These are phyloP conservation scores for Sporobolomyces roseus DNA, from an alignment of 768 basidiomycete species.

Conservation along the genomic window DNA sequence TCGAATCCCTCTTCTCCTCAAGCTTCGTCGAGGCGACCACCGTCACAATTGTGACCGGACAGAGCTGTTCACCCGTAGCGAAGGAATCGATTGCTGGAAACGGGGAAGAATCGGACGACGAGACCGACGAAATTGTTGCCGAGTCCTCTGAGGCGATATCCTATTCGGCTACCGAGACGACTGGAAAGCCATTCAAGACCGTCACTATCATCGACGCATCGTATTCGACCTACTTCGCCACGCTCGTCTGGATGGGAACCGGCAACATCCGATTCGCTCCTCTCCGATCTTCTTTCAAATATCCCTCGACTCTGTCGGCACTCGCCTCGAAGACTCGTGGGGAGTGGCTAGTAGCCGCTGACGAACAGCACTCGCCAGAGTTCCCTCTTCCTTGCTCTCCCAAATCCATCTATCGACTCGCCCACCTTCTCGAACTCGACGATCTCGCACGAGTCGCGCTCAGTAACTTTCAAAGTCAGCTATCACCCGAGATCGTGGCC, in stretches of 20 bases:
- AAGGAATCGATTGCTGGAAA: not conserved
- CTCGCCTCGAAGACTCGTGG: not conserved
- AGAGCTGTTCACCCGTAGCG: not conserved
- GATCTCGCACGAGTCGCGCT: slow-evolving; percentile 12
- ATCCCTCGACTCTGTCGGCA: not conserved
- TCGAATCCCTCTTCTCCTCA: not conserved
- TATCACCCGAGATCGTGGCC: slow-evolving; percentile 9
- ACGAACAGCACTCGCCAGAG: not conserved
- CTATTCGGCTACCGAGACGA: not conserved
- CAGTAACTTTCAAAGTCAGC: slow-evolving; percentile 5
- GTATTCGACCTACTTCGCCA: slow-evolving; percentile 14
- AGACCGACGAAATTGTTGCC: not conserved
- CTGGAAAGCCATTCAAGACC: not conserved
- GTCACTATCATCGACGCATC: not conserved
- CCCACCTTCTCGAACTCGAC: slow-evolving; percentile 20
- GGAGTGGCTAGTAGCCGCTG: too few relatives aligned
- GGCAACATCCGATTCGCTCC: slow-evolving; percentile 9
- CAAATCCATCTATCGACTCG: slow-evolving; percentile 26
- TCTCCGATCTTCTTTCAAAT: not conserved
- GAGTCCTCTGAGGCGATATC: not conserved
- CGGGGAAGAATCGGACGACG: slow-evolving; percentile 24
- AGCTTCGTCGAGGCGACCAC: not conserved
- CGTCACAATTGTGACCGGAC: not conserved
- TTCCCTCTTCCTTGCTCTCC: slow-evolving; percentile 16
- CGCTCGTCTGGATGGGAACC: slow-evolving; percentile 15